Base-by-base conservation (phyloP, 331 rosid genomes). In the Acacia concinna region DNA sequence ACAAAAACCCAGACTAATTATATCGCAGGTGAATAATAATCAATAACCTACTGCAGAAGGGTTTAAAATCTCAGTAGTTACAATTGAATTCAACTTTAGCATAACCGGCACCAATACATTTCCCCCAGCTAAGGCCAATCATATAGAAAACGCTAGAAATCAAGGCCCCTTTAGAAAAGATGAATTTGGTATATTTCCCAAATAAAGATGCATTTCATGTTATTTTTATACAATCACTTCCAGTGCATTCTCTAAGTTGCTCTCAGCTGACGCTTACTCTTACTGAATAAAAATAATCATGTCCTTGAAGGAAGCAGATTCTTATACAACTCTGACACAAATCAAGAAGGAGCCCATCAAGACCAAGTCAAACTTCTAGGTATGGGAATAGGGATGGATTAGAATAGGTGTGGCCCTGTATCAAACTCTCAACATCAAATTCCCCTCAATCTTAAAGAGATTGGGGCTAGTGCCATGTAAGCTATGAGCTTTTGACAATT, bases 41-140 rank as follows among this genome's bases (percentile, higher is more conserved):
- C 9, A 37, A 41, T 43, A 75, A 38, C 32, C 64, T 41, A 41
- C n/a, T 57, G 35, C 52, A 35, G 51, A 47, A 71, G 23, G 30
- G 25, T 11, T 27, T 44, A 27, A 69, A 69, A 44, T 60, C 51
- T 75, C 66, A 37, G 71, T 20, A 75, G 21, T 52, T 52, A n/a
- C 44, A 15, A 47, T 35, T 23, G 27, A 51, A 67, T 57, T 30
- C 51, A 77, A 75, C 67, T 56, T 69, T 81, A 68, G 37, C 70
- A 60, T 13, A 73, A 38, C 5, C 18, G 27, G 37, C 62, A 47
- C 57, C 30, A 46, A 20, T n/a, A 54, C 14, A 34, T 27, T 67
- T 75, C 41, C 41, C n/a, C 5, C 47, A 44, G 46, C 46, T 35
- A 75, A 60, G 20, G 49, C 41, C 68, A 60, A 27, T 31, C 66